Evolutionary conservation across 371 early-diverging fungal genomes (phyloP).

Genomic region (Phascolomyces articulosus): DNA sequence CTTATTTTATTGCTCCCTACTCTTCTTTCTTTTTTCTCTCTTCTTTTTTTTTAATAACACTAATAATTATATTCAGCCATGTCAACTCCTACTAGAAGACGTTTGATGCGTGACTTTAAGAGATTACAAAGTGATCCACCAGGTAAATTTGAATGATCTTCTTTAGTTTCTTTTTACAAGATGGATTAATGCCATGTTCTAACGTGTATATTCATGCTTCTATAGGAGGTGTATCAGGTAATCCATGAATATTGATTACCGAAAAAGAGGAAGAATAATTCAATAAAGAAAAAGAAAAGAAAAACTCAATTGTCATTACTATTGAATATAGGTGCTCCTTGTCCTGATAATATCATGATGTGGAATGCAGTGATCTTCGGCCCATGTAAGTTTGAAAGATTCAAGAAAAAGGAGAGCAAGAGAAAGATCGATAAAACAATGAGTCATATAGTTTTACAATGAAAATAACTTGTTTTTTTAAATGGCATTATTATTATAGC

Average conservation of each 20-base stretch:
- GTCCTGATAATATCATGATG: slow-evolving; percentile 92
- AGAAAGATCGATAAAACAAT: too few relatives aligned
- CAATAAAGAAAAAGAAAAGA: background rate
- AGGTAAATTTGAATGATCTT: too few relatives aligned
- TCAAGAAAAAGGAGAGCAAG: too few relatives aligned
- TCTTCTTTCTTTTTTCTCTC: background rate
- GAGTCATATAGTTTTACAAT: too few relatives aligned
- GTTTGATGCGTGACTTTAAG: slow-evolving; percentile 96
- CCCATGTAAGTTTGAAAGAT: slow-evolving; percentile 64
- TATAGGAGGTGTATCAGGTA: slow-evolving; percentile 56
- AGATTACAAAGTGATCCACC: slow-evolving; percentile 95
- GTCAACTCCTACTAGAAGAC: slow-evolving; percentile 88
- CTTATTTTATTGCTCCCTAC: background rate
- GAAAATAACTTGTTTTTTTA: too few relatives aligned
- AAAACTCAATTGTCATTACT: background rate
- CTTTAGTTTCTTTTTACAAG: too few relatives aligned
- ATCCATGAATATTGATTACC: background rate
- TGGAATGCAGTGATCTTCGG: slow-evolving; percentile 99
- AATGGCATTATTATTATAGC: too few relatives aligned
- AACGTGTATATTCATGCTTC: too few relatives aligned
- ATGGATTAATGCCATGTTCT: too few relatives aligned
- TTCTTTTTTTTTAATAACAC: too few relatives aligned
- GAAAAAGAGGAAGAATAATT: background rate
- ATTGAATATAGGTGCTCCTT: slow-evolving; percentile 81
- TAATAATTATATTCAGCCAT: slow-evolving; percentile 41